Evolutionary conservation across 495 filamentous ascomycete species (phyloP).

Genomic region (Halenospora varia): DNA sequence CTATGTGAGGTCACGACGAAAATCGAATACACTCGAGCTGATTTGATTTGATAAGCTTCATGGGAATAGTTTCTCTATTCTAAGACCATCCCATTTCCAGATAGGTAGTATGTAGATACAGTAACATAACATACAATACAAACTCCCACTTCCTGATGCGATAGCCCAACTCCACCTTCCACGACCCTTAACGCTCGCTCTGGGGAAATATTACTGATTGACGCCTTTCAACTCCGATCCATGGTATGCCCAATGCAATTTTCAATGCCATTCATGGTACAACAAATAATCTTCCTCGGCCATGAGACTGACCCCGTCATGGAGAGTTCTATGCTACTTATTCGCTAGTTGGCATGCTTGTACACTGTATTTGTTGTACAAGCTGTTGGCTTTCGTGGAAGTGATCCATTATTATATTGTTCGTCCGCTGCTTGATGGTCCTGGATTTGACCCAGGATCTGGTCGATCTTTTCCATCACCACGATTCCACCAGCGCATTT

Average conservation of each 20-base stretch:
- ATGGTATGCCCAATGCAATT: too few relatives aligned
- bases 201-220: background rate
- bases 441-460: conserved; percentile 1
- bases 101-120: background rate
- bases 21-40: too few relatives aligned
- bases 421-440: background rate
- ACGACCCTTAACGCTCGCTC: background rate
- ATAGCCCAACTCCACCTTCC: background rate
- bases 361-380: too few relatives aligned
- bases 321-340: too few relatives aligned
- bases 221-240: background rate
- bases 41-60: too few relatives aligned
- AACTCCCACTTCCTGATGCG: background rate
- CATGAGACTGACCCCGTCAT: too few relatives aligned
- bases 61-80: background rate
- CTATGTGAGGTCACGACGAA: too few relatives aligned
- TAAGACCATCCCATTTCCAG: background rate
- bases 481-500: conserved; percentile 25
- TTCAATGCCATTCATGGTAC: too few relatives aligned
- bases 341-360: too few relatives aligned
- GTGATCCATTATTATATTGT: background rate
- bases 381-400: too few relatives aligned
- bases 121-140: background rate
- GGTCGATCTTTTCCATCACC: conserved; percentile 19
- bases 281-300: too few relatives aligned